Conservation (phyloP, 2,329 filamentous ascomycete species). For the Venturia pyrina region DNA sequence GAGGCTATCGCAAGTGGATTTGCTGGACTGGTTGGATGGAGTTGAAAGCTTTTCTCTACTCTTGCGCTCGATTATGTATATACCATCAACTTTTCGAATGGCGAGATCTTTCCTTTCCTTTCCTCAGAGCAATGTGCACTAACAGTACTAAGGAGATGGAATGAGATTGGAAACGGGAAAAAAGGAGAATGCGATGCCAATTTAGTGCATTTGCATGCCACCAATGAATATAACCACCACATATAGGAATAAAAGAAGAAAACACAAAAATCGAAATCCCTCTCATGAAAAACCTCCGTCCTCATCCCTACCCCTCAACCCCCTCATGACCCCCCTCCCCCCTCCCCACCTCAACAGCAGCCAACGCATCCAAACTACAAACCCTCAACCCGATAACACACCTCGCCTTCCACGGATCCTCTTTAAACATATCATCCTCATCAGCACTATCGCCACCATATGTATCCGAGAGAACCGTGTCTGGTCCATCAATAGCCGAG, state of each 20-base stretch:
- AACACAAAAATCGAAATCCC: too few relatives aligned
- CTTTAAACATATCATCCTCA: conserved; percentile 16
- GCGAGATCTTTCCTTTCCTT: too few relatives aligned
- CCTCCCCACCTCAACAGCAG: conserved; percentile 32
- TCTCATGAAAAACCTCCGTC: too few relatives aligned
- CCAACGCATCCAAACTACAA: conserved; percentile 32
- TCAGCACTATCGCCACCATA: conserved; percentile 7
- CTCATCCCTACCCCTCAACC: not conserved
- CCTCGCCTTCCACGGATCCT: conserved; percentile 37
- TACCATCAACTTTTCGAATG: not conserved
- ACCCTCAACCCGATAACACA: conserved; percentile 38
- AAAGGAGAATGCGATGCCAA: too few relatives aligned
- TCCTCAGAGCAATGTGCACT: too few relatives aligned
- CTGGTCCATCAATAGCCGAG: conserved; percentile 11
- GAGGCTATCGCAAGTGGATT: not conserved
- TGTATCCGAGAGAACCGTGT: not conserved
- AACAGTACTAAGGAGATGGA: too few relatives aligned
- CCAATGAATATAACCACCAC: too few relatives aligned
- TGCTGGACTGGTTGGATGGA: not conserved
- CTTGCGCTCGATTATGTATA: not conserved
- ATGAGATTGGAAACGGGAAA: too few relatives aligned
- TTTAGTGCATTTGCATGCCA: too few relatives aligned
- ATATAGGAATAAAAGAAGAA: too few relatives aligned
- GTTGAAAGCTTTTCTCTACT: not conserved
- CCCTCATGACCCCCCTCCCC: conserved; percentile 5